Evolutionary conservation across 2,329 filamentous ascomycete genomes (phyloP).

Genomic region (Xylaria sp.): DNA sequence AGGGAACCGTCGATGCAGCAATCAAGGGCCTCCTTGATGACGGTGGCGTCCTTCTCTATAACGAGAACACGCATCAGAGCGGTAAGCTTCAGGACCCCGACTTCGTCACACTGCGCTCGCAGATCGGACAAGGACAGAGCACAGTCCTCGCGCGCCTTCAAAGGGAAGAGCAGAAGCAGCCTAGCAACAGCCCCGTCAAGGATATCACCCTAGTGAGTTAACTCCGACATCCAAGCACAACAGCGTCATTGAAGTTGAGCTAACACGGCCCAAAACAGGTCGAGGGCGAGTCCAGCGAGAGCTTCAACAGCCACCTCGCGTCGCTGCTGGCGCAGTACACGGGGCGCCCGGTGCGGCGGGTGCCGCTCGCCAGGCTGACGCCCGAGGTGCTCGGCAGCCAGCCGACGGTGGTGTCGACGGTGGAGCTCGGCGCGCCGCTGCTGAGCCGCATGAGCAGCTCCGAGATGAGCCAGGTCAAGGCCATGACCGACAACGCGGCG

Average conservation of each 20-base stretch:
- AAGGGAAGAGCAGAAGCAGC: not conserved
- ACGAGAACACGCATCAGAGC: not conserved
- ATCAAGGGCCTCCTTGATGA: not conserved
- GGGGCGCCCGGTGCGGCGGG: not conserved
- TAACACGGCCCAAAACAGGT: not conserved
- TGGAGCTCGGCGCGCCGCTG: slow-evolving; percentile 11
- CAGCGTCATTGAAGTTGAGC: not conserved
- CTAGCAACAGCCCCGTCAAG: not conserved
- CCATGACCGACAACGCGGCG: slow-evolving; percentile 13
- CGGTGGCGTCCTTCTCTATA: not conserved
- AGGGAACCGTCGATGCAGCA: not conserved
- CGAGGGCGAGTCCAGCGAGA: not conserved
- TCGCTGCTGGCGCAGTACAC: not conserved
- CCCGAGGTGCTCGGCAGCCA: not conserved
- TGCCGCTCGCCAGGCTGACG: not conserved
- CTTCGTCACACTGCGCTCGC: not conserved
- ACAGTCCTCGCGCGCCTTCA: not conserved
- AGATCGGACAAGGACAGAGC: not conserved
- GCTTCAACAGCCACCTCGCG: not conserved
- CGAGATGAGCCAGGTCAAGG: slow-evolving; percentile 18
- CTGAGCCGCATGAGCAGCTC: slow-evolving; percentile 7
- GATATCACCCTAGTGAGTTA: not conserved
- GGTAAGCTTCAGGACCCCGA: not conserved
- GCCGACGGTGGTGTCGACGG: not conserved
- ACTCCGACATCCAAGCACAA: not conserved